Evolutionary conservation across 2,329 filamentous ascomycete species (phyloP), one percentile per base, ranked within the genome.

Genomic region (Diatrype stigma): DNA sequence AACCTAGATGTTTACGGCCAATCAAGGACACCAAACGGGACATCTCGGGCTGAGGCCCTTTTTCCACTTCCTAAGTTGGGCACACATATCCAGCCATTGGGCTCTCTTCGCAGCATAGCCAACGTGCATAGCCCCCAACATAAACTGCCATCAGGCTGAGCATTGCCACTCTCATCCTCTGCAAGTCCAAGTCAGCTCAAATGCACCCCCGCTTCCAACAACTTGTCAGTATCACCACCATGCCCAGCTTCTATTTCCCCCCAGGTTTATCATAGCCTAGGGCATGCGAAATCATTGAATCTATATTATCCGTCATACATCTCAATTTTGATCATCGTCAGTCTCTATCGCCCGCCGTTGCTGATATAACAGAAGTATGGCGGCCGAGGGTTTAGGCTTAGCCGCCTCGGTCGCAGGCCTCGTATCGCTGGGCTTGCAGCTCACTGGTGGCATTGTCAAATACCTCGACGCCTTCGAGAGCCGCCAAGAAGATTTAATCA

Each of bases 361-460:
- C 17, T 42, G n/a, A 42, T 17, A 23, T 17, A 22, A 7, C 2
- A 22, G 5, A 42, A 42, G 38, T 14, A 42, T 42, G 38, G 34
- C 34, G 42, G 48, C 42, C 16, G 51, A 52, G 37, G 14, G 30
- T 12, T 3, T 49, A 17, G 47, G 47, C 17, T 32, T 52, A 23
- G 45, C 51, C 11, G 47, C 47, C 45, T 52, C 51, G 8, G 37
- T 52, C 7, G 37, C 37, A 3, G 51, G 51, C 38, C 51, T 50
- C 21, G 11, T 52, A 11, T 50, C 51, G n/a, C 6, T 52, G 2
- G 45, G 47, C n/a, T 34, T 52, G 17, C 51, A 42, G 23, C 19
- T 47, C 17, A 52, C 47, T 1, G 22, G 45, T 21, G 44, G 47
- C 22, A 34, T 50, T 14, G 19, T 38, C 22, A 45, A 45, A 1